These are phyloP conservation scores for Backusella tarrabulga DNA, from an alignment of 192 early-diverging fungal species.

Conservation along the genomic window DNA sequence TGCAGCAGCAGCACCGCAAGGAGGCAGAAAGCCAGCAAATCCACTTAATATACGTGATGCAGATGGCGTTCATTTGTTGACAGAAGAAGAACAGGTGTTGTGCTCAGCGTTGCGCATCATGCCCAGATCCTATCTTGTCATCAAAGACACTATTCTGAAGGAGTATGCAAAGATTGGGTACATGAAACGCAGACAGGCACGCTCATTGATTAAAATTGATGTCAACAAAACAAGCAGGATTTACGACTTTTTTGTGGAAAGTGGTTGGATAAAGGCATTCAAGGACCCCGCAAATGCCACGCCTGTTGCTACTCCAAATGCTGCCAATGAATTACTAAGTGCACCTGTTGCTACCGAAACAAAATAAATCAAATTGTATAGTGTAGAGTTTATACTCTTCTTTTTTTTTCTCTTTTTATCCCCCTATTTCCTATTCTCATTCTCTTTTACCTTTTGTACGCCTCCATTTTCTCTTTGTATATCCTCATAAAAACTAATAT, in stretches of 20 bases:
- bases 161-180: conserved; percentile 76
- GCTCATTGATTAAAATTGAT: conserved; percentile 92
- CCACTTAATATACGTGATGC: conserved; percentile 77
- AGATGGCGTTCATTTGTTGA: conserved; percentile 87
- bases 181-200: conserved; percentile 72
- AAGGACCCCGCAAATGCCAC: conserved; percentile 18
- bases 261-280: conserved; percentile 82
- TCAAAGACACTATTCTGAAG: conserved; percentile 88
- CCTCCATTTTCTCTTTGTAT: background rate
- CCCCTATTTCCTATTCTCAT: background rate
- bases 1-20: conserved; percentile 10
- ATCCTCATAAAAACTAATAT: background rate
- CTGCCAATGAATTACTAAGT: background rate
- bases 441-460: background rate
- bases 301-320: background rate
- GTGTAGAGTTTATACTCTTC: background rate
- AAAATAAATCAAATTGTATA: background rate
- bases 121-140: conserved; percentile 85
- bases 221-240: conserved; percentile 83
- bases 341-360: background rate
- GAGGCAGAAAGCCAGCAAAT: conserved; percentile 43
- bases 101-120: conserved; percentile 84
- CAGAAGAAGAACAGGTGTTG: conserved; percentile 72
- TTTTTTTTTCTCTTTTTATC: background rate
- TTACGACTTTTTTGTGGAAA: conserved; percentile 92